These are phyloP conservation scores for Peniophora sp. DNA, from an alignment of 1,284 basidiomycete species.

Conservation along the genomic window DNA sequence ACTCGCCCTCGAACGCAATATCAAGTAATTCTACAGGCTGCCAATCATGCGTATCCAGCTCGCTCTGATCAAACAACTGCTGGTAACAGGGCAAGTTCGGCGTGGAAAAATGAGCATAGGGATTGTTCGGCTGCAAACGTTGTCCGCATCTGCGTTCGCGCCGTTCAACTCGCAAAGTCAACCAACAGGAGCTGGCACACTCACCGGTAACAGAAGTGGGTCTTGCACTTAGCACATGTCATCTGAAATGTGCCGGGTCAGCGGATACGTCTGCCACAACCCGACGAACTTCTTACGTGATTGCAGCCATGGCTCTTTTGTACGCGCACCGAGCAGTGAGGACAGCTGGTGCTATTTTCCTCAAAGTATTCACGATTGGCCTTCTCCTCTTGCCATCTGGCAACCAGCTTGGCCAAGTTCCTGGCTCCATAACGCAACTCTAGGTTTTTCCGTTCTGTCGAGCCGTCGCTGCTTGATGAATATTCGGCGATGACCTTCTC, in stretches of 20 bases:
- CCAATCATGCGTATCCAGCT: constrained; percentile 38
- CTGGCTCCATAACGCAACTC: constrained; percentile 56
- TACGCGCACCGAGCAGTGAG: constrained; percentile 59
- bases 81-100: constrained; percentile 48
- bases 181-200: not conserved
- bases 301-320: constrained; percentile 74
- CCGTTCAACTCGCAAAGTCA: not conserved
- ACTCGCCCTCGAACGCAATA: not conserved
- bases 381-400: constrained; percentile 55
- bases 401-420: constrained; percentile 49
- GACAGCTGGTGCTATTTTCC: constrained; percentile 57
- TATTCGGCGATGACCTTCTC: constrained; percentile 59
- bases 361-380: constrained; percentile 60
- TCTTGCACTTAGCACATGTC: constrained; percentile 59
- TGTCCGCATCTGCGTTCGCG: constrained; percentile 38
- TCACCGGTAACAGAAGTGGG: constrained; percentile 71
- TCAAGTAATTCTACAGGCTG: constrained; percentile 42
- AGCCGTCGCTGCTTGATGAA: constrained; percentile 41
- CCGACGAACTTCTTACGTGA: constrained; percentile 42
- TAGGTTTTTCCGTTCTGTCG: constrained; percentile 35
- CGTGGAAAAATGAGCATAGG: constrained; percentile 65
- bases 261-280: constrained; percentile 1
- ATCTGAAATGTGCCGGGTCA: constrained; percentile 36
- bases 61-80: constrained; percentile 55
- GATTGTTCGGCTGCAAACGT: constrained; percentile 40